A percentile compares a stretch with the other conserved stretches of the same genome.
Conservation (phyloP, 495 filamentous ascomycete genomes). For the Penicillium turbatum region DNA sequence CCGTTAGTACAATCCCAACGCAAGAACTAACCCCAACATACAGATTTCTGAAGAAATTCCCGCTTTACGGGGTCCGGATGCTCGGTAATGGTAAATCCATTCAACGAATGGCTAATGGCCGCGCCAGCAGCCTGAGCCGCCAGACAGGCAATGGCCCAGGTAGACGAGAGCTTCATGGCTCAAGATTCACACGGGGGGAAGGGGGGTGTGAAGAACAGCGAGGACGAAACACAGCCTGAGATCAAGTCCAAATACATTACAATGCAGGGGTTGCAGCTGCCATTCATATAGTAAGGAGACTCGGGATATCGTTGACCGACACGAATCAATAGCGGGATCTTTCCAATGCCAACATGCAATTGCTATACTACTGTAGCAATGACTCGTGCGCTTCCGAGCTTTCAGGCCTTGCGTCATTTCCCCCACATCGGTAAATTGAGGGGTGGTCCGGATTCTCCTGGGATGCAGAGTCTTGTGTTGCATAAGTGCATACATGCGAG, state of each 20-base stretch:
- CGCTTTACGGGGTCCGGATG: constrained; percentile 36
- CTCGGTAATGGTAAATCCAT: constrained; percentile 36
- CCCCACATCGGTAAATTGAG: constrained; percentile 2
- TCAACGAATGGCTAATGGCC: constrained; percentile 33
- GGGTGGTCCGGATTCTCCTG: constrained; percentile 4
- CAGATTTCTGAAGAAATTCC: constrained; percentile 37
- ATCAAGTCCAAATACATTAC: background rate
- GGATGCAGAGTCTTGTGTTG: no score
- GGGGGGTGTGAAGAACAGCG: background rate
- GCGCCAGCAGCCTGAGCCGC: constrained; percentile 37
- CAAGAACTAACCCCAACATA: constrained; percentile 10
- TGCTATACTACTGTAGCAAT: constrained; percentile 4
- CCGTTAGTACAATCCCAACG: constrained; percentile 1
- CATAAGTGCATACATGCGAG: background rate
- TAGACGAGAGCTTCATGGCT: constrained; percentile 34
- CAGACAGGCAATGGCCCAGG: constrained; percentile 30
- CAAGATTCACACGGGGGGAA: background rate
- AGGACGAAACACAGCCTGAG: background rate
- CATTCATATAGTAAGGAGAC: constrained; percentile 10
- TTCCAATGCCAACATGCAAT: background rate
- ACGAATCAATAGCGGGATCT: background rate
- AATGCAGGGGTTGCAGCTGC: constrained; percentile 14
- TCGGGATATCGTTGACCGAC: background rate
- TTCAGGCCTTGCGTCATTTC: constrained; percentile 4
- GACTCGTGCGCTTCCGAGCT: background rate